phyloP scores from a whole-genome alignment of 768 basidiomycete genomes.

The Pulveroboletus ravenelii region DNA sequence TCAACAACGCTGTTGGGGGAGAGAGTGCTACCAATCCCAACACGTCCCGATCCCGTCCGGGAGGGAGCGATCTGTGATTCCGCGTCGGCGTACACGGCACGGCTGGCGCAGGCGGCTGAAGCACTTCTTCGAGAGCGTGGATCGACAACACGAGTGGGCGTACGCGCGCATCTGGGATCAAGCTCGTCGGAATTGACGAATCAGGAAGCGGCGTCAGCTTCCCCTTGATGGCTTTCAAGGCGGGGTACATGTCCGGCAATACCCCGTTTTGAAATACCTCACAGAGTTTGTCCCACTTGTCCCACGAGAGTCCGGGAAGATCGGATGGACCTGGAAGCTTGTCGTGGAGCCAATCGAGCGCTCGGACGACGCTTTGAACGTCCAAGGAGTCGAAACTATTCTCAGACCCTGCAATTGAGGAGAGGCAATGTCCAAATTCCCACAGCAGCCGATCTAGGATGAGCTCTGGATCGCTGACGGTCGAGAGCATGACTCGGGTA shows the following conservation, averaged over 20 bases:
- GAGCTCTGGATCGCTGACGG: slow-evolving; percentile 22
- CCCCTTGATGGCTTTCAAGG: slow-evolving; percentile 31
- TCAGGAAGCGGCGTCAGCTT: slow-evolving; percentile 28
- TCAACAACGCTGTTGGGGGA: slow-evolving; percentile 62
- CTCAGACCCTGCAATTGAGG: slow-evolving; percentile 25
- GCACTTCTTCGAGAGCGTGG: slow-evolving; percentile 43
- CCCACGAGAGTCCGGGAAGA: slow-evolving; percentile 45
- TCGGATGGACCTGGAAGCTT: slow-evolving; percentile 42
- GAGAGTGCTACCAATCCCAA: slow-evolving; percentile 62
- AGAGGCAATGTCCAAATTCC: slow-evolving; percentile 37
- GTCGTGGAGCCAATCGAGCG: slow-evolving; percentile 54
- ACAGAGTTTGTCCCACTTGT: slow-evolving; percentile 45
- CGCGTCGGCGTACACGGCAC: slow-evolving; percentile 52
- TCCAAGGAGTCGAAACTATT: slow-evolving; percentile 30
- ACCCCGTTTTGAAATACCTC: slow-evolving; percentile 31
- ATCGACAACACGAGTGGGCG: slow-evolving; percentile 39
- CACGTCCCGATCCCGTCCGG: slow-evolving; percentile 24
- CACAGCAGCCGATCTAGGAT: slow-evolving; percentile 25
- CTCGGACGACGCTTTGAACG: slow-evolving; percentile 36
- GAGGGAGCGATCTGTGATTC: slow-evolving; percentile 24
- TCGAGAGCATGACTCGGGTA: slow-evolving; percentile 23
- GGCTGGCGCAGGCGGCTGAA: slow-evolving; percentile 35
- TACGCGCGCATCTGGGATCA: slow-evolving; percentile 31
- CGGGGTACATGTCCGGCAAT: slow-evolving; percentile 23
- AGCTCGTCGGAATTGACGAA: slow-evolving; percentile 23